Evolutionary conservation across 2,329 filamentous ascomycete genomes (phyloP).

Genomic region (Aureobasidium sp.): DNA sequence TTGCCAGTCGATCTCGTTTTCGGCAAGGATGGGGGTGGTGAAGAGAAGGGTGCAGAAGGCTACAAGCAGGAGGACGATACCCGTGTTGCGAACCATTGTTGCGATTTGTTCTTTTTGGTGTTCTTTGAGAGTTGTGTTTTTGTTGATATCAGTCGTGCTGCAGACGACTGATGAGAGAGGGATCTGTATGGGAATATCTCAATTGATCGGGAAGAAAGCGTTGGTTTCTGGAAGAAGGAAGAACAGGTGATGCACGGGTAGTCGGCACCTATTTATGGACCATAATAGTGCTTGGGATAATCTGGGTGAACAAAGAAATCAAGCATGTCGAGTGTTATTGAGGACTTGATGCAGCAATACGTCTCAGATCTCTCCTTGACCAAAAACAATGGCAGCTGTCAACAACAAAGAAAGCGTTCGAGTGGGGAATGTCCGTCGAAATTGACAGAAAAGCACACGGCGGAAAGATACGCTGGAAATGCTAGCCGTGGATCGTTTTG

Average conservation of each 20-base stretch:
- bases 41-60: not conserved
- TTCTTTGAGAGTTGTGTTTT: not conserved
- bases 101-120: not conserved
- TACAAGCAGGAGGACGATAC: not conserved
- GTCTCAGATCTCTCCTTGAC: not conserved
- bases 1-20: not conserved
- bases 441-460: not conserved
- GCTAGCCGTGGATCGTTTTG: not conserved
- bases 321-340: not conserved
- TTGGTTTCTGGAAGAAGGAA: not conserved
- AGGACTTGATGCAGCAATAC: not conserved
- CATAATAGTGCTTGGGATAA: not conserved
- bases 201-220: not conserved
- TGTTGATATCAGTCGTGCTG: not conserved
- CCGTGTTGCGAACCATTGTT: not conserved
- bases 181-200: not conserved
- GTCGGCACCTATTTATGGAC: slow-evolving; percentile 4
- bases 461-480: not conserved
- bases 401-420: not conserved
- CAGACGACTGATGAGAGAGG: not conserved
- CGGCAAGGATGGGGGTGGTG: not conserved
- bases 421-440: not conserved
- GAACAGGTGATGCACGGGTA: not conserved
- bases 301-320: not conserved
- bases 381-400: not conserved